A percentile compares a stretch with the other conserved stretches of the same genome.
These are phyloP conservation scores for Fusarium verrucosum DNA, from an alignment of 2,329 filamentous ascomycete genomes.

Conservation along the genomic window DNA sequence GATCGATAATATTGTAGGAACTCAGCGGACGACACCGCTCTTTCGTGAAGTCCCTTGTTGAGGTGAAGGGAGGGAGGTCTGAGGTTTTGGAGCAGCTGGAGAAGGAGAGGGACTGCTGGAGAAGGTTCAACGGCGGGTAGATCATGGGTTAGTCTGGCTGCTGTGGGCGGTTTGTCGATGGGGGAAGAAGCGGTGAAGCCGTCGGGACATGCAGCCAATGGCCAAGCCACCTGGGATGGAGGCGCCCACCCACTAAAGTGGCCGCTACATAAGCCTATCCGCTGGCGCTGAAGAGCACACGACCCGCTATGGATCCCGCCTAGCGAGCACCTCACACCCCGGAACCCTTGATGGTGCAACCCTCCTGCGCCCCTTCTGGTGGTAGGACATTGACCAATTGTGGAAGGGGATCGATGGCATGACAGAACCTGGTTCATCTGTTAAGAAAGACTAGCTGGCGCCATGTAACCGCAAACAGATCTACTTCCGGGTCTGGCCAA, in stretches of 20 bases:
- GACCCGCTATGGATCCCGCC: slow-evolving; percentile 20
- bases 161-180: slow-evolving; percentile 45
- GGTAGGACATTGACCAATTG: slow-evolving; percentile 35
- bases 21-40: slow-evolving; percentile 56
- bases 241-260: slow-evolving; percentile 37
- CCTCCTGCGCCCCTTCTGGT: slow-evolving; percentile 38
- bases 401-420: neutral
- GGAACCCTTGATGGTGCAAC: slow-evolving; percentile 33
- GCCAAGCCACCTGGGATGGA: slow-evolving; percentile 44
- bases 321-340: slow-evolving; percentile 26
- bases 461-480: slow-evolving; percentile 26
- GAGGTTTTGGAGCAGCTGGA: slow-evolving; percentile 44
- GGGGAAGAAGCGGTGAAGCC: slow-evolving; percentile 53
- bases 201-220: slow-evolving; percentile 50
- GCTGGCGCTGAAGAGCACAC: slow-evolving; percentile 35
- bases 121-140: slow-evolving; percentile 40
- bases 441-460: slow-evolving; percentile 6
- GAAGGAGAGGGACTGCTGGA: slow-evolving; percentile 43
- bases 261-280: slow-evolving; percentile 41
- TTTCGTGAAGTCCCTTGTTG: slow-evolving; percentile 51
- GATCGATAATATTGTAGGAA: slow-evolving; percentile 50
- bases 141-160: slow-evolving; percentile 39
- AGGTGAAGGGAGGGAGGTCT: slow-evolving; percentile 45
- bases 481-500: slow-evolving; percentile 15
- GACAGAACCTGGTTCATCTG: slow-evolving; percentile 6